phyloP scores from a whole-genome alignment of 768 basidiomycete genomes.

The Amanita molliuscula region DNA sequence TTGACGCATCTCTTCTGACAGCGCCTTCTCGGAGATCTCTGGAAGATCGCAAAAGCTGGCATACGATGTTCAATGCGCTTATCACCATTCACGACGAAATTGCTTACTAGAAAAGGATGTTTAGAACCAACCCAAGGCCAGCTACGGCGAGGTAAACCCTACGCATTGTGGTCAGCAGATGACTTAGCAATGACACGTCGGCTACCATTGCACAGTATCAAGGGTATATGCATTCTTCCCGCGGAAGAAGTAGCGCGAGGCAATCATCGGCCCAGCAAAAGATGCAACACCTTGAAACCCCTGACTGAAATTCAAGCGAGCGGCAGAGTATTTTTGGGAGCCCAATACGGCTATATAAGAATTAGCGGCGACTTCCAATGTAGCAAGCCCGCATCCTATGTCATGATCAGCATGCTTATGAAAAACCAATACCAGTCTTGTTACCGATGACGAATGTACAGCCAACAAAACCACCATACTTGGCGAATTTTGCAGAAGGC shows the following conservation, averaged over 20 bases:
- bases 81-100: background rate
- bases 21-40: constrained; percentile 62
- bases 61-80: background rate
- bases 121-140: constrained; percentile 50
- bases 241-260: constrained; percentile 64
- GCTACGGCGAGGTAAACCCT: constrained; percentile 62
- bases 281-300: constrained; percentile 71
- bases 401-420: constrained; percentile 5
- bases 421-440: constrained; percentile 6
- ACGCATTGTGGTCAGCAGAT: constrained; percentile 1
- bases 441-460: constrained; percentile 62
- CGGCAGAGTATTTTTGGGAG: constrained; percentile 58
- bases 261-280: constrained; percentile 67
- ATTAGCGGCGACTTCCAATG: constrained; percentile 67
- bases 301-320: constrained; percentile 72
- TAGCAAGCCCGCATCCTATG: constrained; percentile 52
- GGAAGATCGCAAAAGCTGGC: constrained; percentile 55
- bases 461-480: constrained; percentile 65
- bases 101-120: constrained; percentile 52
- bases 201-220: constrained; percentile 58
- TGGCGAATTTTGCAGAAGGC: constrained; percentile 60
- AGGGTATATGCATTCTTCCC: constrained; percentile 51
- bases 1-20: constrained; percentile 35
- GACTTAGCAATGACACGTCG: background rate
- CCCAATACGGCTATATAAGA: constrained; percentile 71